These are phyloP conservation scores for Byssoonygena ceratinophila DNA, from an alignment of 2,329 filamentous ascomycete genomes.

Conservation along the genomic window DNA sequence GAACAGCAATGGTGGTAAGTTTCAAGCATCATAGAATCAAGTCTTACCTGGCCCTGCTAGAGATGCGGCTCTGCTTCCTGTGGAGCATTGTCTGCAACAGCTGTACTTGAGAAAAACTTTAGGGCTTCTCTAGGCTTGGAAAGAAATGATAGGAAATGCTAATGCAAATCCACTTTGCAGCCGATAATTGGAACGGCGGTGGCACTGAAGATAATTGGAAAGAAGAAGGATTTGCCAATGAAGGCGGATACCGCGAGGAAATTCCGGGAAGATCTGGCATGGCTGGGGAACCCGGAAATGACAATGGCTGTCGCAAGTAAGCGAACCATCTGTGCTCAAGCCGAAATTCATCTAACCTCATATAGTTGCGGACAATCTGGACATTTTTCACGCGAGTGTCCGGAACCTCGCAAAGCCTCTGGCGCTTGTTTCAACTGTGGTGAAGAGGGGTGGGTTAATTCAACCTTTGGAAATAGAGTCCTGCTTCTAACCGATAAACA, in stretches of 20 bases:
- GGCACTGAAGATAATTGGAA: conserved; percentile 9
- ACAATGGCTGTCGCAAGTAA: conserved; percentile 31
- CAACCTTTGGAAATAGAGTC: neutral
- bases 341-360: neutral
- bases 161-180: neutral
- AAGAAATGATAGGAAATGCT: neutral
- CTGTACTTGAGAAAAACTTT: neutral
- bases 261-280: conserved; percentile 6
- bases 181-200: conserved; percentile 4
- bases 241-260: conserved; percentile 9
- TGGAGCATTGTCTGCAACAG: neutral
- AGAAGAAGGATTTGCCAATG: conserved; percentile 11
- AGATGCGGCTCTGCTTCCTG: neutral
- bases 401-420: conserved; percentile 30
- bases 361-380: conserved; percentile 27
- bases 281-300: conserved; percentile 12
- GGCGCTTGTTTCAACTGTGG: conserved; percentile 40
- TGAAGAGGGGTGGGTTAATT: conserved; percentile 31
- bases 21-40: neutral
- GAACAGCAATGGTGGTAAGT: conserved; percentile 6
- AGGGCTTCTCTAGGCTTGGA: neutral
- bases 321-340: conserved; percentile 13
- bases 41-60: neutral
- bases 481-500: conserved; percentile 17
- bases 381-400: conserved; percentile 36